These are phyloP conservation scores for Lentinula guzmanii DNA, from an alignment of 768 basidiomycete genomes.

Conservation along the genomic window DNA sequence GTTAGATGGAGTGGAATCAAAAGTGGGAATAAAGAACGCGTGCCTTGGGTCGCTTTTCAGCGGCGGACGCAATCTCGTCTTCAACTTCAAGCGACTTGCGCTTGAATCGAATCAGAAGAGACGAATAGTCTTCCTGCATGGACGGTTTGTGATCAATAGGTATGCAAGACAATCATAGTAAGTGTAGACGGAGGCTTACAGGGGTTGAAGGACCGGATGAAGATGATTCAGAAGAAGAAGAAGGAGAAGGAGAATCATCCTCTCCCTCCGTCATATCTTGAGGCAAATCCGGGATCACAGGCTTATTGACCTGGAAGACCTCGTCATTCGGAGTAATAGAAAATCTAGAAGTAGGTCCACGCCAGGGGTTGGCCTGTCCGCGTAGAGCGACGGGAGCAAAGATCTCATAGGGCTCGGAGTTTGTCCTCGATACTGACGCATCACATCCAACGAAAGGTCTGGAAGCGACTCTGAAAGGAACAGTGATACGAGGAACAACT, in stretches of 20 bases:
- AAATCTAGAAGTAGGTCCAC: slow-evolving; percentile 4
- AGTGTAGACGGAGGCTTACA: slow-evolving; percentile 12
- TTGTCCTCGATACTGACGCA: background rate
- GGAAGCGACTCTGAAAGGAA: background rate
- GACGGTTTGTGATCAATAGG: background rate
- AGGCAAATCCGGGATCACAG: slow-evolving; percentile 17
- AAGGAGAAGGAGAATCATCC: slow-evolving; percentile 11
- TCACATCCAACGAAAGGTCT: background rate
- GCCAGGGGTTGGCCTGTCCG: background rate
- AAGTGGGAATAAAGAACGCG: background rate
- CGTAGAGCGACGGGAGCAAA: background rate
- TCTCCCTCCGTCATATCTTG: slow-evolving; percentile 16
- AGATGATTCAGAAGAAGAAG: slow-evolving; percentile 12
- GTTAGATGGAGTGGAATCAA: background rate
- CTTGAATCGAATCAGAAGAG: slow-evolving; percentile 26
- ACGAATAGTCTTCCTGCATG: slow-evolving; percentile 9
- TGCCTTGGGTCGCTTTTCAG: slow-evolving; percentile 37
- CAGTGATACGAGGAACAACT: slow-evolving; percentile 2
- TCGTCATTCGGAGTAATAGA: slow-evolving; percentile 3
- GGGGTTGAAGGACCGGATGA: slow-evolving; percentile 23
- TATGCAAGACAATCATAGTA: background rate
- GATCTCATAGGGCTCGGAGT: background rate
- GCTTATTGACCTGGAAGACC: background rate
- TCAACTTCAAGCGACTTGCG: slow-evolving; percentile 27
- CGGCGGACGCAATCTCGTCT: slow-evolving; percentile 7